Evolutionary conservation across 495 filamentous ascomycete genomes (phyloP), one percentile per base, ranked within the genome.

Genomic region (Amniculicola lignicola): DNA sequence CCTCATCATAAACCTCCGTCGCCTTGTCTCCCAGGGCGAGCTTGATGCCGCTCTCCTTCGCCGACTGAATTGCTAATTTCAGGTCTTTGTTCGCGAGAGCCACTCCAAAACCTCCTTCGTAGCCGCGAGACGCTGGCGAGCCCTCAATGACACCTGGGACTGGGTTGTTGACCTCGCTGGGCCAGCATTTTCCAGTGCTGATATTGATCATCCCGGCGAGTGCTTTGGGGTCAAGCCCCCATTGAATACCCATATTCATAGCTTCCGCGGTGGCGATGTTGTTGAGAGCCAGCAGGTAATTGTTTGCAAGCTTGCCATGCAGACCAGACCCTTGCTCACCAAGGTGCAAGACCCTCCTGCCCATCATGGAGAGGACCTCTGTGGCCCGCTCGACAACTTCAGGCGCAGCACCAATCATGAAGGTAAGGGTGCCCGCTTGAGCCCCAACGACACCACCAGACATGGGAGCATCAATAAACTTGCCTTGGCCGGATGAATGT

Each of bases 181-280:
- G 88, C 91, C 91, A 96, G 76, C 89, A 95, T 45, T 79, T 82
- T 29, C 91, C 91, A 1, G 88, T 94, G 41, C 85, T 88, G 16
- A 84, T 80, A 66, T 93, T 95, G 69, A 95, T 86, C 70, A 96
- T 76, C 33, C 82, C 79, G 1, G 86, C 88, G 12, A 96, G 72
- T 1, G 82, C 81, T 63, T 86, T 85, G 10, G 87, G 83, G 49
- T 95, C 87, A 9, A 96, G 78, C 1, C 91, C 91, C 78, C 85
- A 88, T 57, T 81, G 82, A 18, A 92, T 81, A 22, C 89, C 91
- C 16, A 96, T 79, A 57, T 90, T 90, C 90, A 96, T 95, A 0
- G 89, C 91, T 70, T 96, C 91, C 0, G 87, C 86, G 0, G 88
- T 90, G 1, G 88, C 91, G 60, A 96, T 91, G 65, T 95, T 96